Base-by-base conservation (phyloP, 1,284 basidiomycete species). In the Tilletia indica region DNA sequence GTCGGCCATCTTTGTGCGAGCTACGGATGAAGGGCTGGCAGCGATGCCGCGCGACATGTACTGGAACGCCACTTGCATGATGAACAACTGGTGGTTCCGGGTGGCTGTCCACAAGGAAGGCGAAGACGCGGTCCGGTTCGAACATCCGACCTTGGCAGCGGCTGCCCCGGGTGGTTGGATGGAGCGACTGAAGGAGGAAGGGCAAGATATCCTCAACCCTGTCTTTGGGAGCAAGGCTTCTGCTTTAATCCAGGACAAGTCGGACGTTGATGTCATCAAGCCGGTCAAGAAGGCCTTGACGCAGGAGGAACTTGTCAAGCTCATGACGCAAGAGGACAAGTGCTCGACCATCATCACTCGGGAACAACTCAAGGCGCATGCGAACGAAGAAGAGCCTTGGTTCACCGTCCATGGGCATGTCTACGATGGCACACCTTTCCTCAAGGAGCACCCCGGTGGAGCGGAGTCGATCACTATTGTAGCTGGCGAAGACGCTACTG, bases 401-500 rank as follows among this genome's bases (percentile, higher is more conserved):
- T 90, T 91, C 74, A 87, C 89, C 21, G 87, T 90, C 12, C 78
- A 87, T 39, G 89, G 88, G 9, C 87, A 90, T 77, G 78, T 79
- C 56, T 88, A 87, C 78, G 88, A 90, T 71, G 89, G 87, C 0
- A 88, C 88, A 0, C 82, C 81, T 34, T 91, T 88, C 80, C 84
- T 91, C 47, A 84, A 86, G 25, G 87, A 89, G 21, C 90, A 91
- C 78, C 90, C 90, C 0, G 90, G 90, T 19, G 90, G 90, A 2
- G 85, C 86, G 0, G 88, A 89, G 71, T 88, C 88, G 1, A 91
- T 91, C 72, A 84, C 86, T 11, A 83, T 89, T 12, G 87, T 89
- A 3, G 88, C 89, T 0, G 90, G 89, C 0, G 86, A 90, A 74
- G 90, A 91, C 75, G 88, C 89, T 0, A 87, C 88, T 0, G 89